phyloP scores from a whole-genome alignment of 371 early-diverging fungal genomes.

The Capillidium rhysosporum region DNA sequence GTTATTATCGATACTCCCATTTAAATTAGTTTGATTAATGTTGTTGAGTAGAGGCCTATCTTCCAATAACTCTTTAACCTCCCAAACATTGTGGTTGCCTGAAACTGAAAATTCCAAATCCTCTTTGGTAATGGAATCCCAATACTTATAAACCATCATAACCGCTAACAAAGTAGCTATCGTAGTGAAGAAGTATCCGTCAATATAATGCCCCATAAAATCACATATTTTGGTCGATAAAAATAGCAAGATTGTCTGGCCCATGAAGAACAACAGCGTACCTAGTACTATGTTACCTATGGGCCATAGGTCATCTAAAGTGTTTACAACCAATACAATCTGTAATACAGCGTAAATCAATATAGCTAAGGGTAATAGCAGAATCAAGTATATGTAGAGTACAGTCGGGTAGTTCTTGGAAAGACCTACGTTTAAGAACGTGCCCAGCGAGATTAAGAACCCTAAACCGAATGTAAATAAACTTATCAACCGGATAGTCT shows the following conservation, averaged over 20 bases:
- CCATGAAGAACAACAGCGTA: conserved; percentile 47
- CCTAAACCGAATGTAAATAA: conserved; percentile 34
- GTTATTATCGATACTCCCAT: too few relatives aligned
- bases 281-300: conserved; percentile 61
- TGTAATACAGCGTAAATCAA: conserved; percentile 57
- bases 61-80: conserved; percentile 8
- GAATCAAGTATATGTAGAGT: conserved; percentile 52
- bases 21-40: too few relatives aligned
- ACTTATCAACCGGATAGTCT: conserved; percentile 50
- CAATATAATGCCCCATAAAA: conserved; percentile 63
- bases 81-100: conserved; percentile 20
- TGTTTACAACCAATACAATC: conserved; percentile 59
- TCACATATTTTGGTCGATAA: conserved; percentile 50
- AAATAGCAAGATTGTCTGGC: conserved; percentile 44
- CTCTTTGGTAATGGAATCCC: conserved; percentile 86
- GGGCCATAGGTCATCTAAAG: conserved; percentile 80
- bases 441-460: conserved; percentile 48
- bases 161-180: conserved; percentile 61
- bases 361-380: conserved; percentile 43
- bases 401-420: conserved; percentile 30
- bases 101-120: conserved; percentile 78
- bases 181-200: conserved; percentile 73
- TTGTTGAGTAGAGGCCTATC: conserved; percentile 3
- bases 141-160: conserved; percentile 92
- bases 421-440: conserved; percentile 46